Base-by-base conservation (phyloP, 768 basidiomycete species). In the Auricularia sp. region DNA sequence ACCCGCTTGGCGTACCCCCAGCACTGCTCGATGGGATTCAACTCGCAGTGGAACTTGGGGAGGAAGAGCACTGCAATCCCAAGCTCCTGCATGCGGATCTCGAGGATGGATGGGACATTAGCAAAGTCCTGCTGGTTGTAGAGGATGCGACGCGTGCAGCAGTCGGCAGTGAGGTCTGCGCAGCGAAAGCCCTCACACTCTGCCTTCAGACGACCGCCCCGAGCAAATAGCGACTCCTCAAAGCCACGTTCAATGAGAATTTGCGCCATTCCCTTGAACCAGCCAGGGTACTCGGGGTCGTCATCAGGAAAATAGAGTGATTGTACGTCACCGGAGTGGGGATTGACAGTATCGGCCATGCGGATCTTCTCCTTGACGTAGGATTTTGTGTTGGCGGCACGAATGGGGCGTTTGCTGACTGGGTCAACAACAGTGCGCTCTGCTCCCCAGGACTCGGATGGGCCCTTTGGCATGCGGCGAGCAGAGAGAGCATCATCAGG, bases 11-110 rank as follows among this genome's bases (percentile, higher is more conserved):
- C 69, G 65, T 68, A 69, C 3, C 77, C 77, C 75, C 75, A 77
- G 61, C 70, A 73, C 61, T 75, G 73, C 66, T 78, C 75, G 69
- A 78, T 78, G 47, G 74, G 75, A 59, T 78, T 77, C 29, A 77
- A 68, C 68, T 77, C 72, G 61, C 72, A 76, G 64, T 77, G 75
- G 62, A 74, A 77, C 54, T 77, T 71, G 3, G 74, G 75, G 1
- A 75, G 67, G 70, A 75, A 70, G 8, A 69, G 24, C 14, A 58
- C 62, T 35, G 24, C 18, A 61, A 65, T 47, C 2, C 68, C 68
- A 14, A 37, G 18, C 1, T 5, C 59, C 33, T 59, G 6, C 14
- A 65, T 47, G 3, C 39, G 3, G 18, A 21, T 62, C 51, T 65
- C 37, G 14, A 69, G 56, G 7, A 58, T 6, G 16, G 21, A 64